Percentiles rank a stretch among this genome's conserved stretches.
Conservation (phyloP, 805 yeast genomes). For the Schizosaccharomyces octosporus region DNA sequence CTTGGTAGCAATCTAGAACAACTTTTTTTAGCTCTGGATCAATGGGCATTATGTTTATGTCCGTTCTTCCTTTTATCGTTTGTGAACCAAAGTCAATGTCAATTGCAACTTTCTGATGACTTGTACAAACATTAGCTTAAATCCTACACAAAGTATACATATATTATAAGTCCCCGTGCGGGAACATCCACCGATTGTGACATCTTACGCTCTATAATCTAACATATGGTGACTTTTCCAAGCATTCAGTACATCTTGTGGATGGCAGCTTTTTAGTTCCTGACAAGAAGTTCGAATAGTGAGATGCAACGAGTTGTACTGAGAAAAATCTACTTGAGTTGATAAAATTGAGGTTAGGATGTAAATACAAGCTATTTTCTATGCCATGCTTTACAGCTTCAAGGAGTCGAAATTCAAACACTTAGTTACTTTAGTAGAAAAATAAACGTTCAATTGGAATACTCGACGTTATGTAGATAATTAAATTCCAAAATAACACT, state of each 20-base stretch:
- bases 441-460: too few relatives aligned
- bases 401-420: too few relatives aligned
- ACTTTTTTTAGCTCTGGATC: neutral
- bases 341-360: too few relatives aligned
- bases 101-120: slow-evolving; percentile 1
- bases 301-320: too few relatives aligned
- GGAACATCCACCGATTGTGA: neutral
- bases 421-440: too few relatives aligned
- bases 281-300: too few relatives aligned
- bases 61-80: neutral
- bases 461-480: too few relatives aligned
- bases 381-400: too few relatives aligned
- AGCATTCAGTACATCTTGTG: neutral
- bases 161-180: neutral
- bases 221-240: neutral
- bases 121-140: neutral
- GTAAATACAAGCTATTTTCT: too few relatives aligned
- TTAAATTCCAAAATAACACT: too few relatives aligned
- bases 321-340: too few relatives aligned
- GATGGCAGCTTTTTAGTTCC: neutral
- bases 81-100: neutral
- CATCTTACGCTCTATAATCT: neutral
- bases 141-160: neutral
- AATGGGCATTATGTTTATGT: neutral
- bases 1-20: neutral